Conservation (phyloP, 2,329 filamentous ascomycete species). For the Ophiostoma ulmi region DNA sequence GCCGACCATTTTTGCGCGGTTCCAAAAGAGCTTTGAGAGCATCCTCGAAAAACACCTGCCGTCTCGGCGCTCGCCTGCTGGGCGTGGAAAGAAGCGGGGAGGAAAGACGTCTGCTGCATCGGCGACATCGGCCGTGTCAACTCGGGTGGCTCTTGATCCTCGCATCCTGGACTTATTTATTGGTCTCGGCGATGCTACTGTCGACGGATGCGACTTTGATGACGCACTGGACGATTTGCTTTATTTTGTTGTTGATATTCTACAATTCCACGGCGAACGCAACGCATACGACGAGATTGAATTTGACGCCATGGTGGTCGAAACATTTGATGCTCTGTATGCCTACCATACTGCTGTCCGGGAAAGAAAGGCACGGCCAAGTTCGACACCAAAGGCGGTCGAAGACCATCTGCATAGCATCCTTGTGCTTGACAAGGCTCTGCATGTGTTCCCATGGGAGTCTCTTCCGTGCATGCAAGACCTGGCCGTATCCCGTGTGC, state of each 20-base stretch:
- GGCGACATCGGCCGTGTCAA: slow-evolving; percentile 21
- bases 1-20: slow-evolving; percentile 62
- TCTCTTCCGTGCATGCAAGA: slow-evolving; percentile 80
- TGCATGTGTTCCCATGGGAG: slow-evolving; percentile 94
- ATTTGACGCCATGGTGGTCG: slow-evolving; percentile 85
- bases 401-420: slow-evolving; percentile 62
- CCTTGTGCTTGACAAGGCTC: slow-evolving; percentile 81
- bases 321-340: slow-evolving; percentile 77
- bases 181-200: slow-evolving; percentile 68
- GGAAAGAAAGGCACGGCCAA: background rate
- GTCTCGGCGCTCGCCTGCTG: slow-evolving; percentile 58
- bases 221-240: slow-evolving; percentile 87
- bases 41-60: slow-evolving; percentile 81
- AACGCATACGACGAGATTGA: slow-evolving; percentile 98
- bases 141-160: slow-evolving; percentile 48
- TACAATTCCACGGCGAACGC: slow-evolving; percentile 92
- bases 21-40: slow-evolving; percentile 70
- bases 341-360: slow-evolving; percentile 58
- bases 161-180: slow-evolving; percentile 82
- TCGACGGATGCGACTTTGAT: slow-evolving; percentile 68
- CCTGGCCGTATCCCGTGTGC: slow-evolving; percentile 77
- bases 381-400: slow-evolving; percentile 29
- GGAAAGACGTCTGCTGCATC: slow-evolving; percentile 25
- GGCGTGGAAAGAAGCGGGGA: slow-evolving; percentile 41
- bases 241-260: slow-evolving; percentile 92